Evolutionary conservation across 805 yeast genomes (phyloP).

Genomic region (Cyberlindnera suaveolens): DNA sequence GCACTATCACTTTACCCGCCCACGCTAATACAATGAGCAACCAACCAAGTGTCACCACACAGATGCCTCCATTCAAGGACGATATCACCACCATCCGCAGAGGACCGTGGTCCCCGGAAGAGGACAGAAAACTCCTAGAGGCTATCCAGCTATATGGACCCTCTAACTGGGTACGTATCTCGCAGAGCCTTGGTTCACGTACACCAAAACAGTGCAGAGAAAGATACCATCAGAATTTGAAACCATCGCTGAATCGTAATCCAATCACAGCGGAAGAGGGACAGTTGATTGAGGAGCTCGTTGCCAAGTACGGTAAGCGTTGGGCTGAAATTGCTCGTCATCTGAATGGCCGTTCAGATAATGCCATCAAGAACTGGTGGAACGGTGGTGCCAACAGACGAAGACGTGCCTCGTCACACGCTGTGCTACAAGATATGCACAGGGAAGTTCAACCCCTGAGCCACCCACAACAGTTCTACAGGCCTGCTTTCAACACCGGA

Average conservation of each 20-base stretch:
- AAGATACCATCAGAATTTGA: conserved; percentile 84
- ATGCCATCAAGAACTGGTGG: conserved; percentile 95
- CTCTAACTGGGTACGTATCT: conserved; percentile 83
- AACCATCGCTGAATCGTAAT: conserved; percentile 72
- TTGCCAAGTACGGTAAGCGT: conserved; percentile 71
- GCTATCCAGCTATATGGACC: conserved; percentile 70
- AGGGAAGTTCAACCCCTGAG: conserved; percentile 1
- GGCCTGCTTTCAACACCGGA: conserved; percentile 15
- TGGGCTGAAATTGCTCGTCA: conserved; percentile 95
- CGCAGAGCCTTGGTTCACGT: conserved; percentile 65
- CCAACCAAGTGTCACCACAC: neutral
- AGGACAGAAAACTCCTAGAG: conserved; percentile 66
- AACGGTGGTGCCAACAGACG: conserved; percentile 88
- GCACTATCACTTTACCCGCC: conserved; percentile 7
- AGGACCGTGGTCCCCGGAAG: conserved; percentile 90
- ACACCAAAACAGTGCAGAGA: conserved; percentile 92
- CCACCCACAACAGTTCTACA: conserved; percentile 1
- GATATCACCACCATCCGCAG: conserved; percentile 32
- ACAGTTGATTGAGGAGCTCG: conserved; percentile 69
- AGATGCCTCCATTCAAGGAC: neutral
- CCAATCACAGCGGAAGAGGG: conserved; percentile 89
- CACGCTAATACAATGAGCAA: neutral
- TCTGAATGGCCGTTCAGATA: conserved; percentile 81
- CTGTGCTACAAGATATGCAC: conserved; percentile 11
- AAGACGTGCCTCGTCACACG: conserved; percentile 42